These are phyloP conservation scores for Venturiaceae sp. DNA, from an alignment of 2,329 filamentous ascomycete genomes.

Conservation along the genomic window DNA sequence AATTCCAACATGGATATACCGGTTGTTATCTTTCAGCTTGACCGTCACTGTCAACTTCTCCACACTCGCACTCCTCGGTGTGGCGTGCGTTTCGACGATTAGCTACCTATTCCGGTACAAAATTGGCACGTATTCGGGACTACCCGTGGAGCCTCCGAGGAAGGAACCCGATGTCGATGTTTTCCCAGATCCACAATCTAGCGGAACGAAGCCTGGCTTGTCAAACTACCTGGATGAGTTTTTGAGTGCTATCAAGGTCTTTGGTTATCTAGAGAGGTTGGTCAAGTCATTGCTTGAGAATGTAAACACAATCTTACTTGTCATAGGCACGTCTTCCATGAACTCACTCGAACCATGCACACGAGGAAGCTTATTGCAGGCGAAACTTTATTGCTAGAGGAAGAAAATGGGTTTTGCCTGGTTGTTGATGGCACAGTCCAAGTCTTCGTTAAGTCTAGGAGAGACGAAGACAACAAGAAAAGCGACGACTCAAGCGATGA, in stretches of 20 bases:
- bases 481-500: constrained; percentile 27
- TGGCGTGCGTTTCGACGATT: constrained; percentile 68
- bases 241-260: constrained; percentile 96
- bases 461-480: constrained; percentile 36
- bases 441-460: constrained; percentile 91
- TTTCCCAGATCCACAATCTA: constrained; percentile 87
- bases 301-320: constrained; percentile 95
- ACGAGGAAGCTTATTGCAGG: constrained; percentile 92
- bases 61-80: constrained; percentile 62
- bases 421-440: constrained; percentile 95
- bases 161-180: constrained; percentile 94
- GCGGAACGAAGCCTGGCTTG: constrained; percentile 79
- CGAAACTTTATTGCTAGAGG: constrained; percentile 88
- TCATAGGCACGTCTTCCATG: constrained; percentile 76
- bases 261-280: constrained; percentile 80
- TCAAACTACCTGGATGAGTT: constrained; percentile 98
- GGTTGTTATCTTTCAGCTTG: constrained; percentile 80
- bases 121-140: constrained; percentile 91
- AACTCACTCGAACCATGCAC: constrained; percentile 96
- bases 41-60: constrained; percentile 99
- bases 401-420: constrained; percentile 95
- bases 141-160: constrained; percentile 88
- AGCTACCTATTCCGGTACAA: constrained; percentile 94
- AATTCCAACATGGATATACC: constrained; percentile 80
- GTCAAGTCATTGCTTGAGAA: constrained; percentile 72